A percentile compares a stretch with the other conserved stretches of the same genome.
Evolutionary conservation across 306 rosid species (phyloP).

Genomic region (Gillenia trifoliata): DNA sequence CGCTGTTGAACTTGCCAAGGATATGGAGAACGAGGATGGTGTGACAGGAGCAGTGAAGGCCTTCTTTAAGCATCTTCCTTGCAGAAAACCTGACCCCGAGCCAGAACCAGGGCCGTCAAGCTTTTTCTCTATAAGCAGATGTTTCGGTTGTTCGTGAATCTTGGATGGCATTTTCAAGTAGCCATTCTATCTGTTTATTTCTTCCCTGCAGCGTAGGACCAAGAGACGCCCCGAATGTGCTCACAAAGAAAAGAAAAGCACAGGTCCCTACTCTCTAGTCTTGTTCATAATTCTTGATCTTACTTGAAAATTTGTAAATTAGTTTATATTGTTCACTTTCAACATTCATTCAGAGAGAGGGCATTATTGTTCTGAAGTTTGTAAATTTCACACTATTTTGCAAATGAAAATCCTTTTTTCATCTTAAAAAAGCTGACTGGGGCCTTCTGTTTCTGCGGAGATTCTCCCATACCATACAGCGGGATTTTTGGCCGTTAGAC

Average conservation of each 20-base stretch:
- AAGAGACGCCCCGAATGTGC: not conserved
- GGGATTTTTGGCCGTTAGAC: not conserved
- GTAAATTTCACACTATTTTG: not conserved
- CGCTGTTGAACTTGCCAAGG: conserved; percentile 78
- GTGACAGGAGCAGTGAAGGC: conserved; percentile 96
- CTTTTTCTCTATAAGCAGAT: conserved; percentile 53
- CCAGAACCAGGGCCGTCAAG: conserved; percentile 41
- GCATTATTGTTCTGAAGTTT: not conserved
- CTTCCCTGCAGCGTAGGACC: conserved; percentile 7
- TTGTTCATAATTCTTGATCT: conserved; percentile 10
- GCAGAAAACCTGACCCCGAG: conserved; percentile 40
- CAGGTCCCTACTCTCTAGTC: not conserved
- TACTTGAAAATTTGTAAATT: conserved; percentile 22
- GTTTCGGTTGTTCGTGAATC: conserved; percentile 76
- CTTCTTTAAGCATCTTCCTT: conserved; percentile 87
- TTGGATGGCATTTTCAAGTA: not conserved
- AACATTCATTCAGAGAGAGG: conserved; percentile 10
- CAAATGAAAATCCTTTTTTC: not conserved
- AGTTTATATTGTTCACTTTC: conserved; percentile 14
- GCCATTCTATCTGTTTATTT: conserved; percentile 7
- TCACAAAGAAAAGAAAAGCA: not conserved
- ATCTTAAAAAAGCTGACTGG: no score
- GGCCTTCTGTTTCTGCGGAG: not conserved
- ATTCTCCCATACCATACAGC: no score
- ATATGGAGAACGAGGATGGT: conserved; percentile 94